Base-by-base conservation (phyloP, 352 stramenopile species). In the Phytophthora lateralis region DNA sequence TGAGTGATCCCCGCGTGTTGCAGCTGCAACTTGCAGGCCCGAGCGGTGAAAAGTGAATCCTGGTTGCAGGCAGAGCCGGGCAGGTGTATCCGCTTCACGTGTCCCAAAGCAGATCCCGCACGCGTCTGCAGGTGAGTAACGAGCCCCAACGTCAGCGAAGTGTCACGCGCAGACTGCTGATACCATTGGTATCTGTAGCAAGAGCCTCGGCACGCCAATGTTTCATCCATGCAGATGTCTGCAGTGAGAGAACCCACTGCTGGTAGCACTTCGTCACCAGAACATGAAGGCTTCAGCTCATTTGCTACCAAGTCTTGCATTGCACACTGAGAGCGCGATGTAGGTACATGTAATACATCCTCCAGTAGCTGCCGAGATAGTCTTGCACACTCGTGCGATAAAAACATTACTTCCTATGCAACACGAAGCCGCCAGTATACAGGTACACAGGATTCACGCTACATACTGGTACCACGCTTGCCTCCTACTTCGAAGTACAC, bases 71-170 rank as follows among this genome's bases (percentile, higher is more conserved):
- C 39, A 63, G 54, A 63, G 27, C 17, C 24, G 44, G 50, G 44
- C 39, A 18, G 47, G 46, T 60, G 63, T 60, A 72, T 72, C 63
- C 51, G 61, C n/a, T 44, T 52, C 21, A 32, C 51, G 24, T 67
- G 57, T 67, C 63, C 32, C 56, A 71, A 39, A 63, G 34, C 50
- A 51, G 56, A 62, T 53, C 26, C n/a, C 26, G 35, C 18, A 14
- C 14, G 41, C 52, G 63, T 72, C 63, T 72, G 58, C 27, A 59
- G 35, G 63, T 63, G 51, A 72, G 63, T 72, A 72, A 72, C 42
- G 47, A 71, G 45, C 32, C n/a, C 12, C 9, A 29, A 44, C 18
- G 39, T 55, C 54, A 50, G 29, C 41, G 20, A 32, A 41, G 41
- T 54, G 42, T 32, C 56, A 51, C 39, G n/a, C 3, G 21, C 4